Evolutionary conservation across 1,139 yeast species (phyloP), one percentile per base, ranked within the genome.

Genomic region (Scheffersomyces insectosa): DNA sequence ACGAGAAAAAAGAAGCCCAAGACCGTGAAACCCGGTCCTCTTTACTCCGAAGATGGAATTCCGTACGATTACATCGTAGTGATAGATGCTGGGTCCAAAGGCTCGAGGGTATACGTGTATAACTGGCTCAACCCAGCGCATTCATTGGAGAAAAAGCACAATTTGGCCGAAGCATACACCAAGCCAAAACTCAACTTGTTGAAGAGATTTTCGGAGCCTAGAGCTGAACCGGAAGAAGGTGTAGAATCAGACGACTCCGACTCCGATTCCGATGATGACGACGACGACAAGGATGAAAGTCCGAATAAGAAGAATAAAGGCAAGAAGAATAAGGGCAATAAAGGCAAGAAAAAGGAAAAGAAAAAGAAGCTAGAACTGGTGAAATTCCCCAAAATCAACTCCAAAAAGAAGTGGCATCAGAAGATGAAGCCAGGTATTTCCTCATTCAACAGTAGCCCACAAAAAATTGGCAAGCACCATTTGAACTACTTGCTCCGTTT

Each of bases 81-180:
- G 9, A 81, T 88, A 15, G 96, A 88, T 58, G 86, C 95, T 0
- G 96, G 96, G 0, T 85, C 95, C 1, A 82, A 82, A 38, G 96
- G 96, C 0, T 83, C 95, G 1, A 67, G 96, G 12, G 86, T 86
- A 0, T 85, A 78, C 55, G 77, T 88, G 2, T 88, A 88, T 61
- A 75, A 77, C 46, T 86, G 89, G 87, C 66, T 80, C 32, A 80
- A 82, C 48, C 77, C 80, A 0, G 39, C 56, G 20, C 52, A 56
- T 16, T 70, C 72, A 5, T 55, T 75, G 34, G 59, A 63, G 8
- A 44, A 57, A 3, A 59, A 68, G 1, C 37, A 59, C 3, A 57
- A 66, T 37, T 36, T 48, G 14, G 32, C 36, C 28, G 15, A 14
- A 23, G 33, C 20, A 23, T n/a, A 12, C n/a, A n/a, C 10, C 12